A percentile compares a stretch with the other conserved stretches of the same genome.
Conservation (phyloP, 140 eudicot genomes). For the Bidens hawaiensis region DNA sequence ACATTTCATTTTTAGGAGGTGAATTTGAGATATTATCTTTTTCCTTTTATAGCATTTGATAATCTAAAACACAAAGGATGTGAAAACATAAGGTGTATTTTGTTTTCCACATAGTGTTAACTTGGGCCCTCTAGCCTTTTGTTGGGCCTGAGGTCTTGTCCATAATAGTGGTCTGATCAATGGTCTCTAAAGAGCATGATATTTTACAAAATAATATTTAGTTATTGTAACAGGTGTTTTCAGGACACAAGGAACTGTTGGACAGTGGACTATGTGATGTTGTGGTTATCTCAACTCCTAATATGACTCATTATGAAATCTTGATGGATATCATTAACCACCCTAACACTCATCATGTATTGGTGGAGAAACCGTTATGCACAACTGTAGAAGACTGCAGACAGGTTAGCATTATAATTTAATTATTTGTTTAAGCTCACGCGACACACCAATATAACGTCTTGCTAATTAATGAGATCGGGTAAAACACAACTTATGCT, state of each 20-base stretch:
- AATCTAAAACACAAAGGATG: not conserved
- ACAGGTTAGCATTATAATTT: constrained; percentile 44
- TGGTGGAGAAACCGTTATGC: constrained; percentile 94
- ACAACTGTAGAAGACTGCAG: constrained; percentile 79
- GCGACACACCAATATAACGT: too few relatives aligned
- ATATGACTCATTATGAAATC: constrained; percentile 90
- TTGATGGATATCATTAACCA: constrained; percentile 83
- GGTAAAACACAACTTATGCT: not conserved
- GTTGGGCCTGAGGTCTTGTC: not conserved
- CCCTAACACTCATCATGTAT: constrained; percentile 80
- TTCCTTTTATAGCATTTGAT: not conserved
- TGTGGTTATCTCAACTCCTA: constrained; percentile 82
- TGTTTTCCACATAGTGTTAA: not conserved
- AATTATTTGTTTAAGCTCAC: not conserved
- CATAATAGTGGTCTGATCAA: not conserved
- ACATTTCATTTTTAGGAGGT: not conserved
- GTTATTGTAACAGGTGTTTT: constrained; percentile 54
- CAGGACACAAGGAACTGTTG: constrained; percentile 70
- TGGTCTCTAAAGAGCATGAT: not conserved
- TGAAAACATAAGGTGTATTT: not conserved
- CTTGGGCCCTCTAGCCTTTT: not conserved
- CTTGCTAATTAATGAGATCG: too few relatives aligned
- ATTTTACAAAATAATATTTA: not conserved
- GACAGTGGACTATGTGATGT: constrained; percentile 91
- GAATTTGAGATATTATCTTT: not conserved